A percentile compares a stretch with the other conserved stretches of the same genome.
These are phyloP conservation scores for Chlamydomonas sp. DNA, from an alignment of 139 green algal species.

Conservation along the genomic window DNA sequence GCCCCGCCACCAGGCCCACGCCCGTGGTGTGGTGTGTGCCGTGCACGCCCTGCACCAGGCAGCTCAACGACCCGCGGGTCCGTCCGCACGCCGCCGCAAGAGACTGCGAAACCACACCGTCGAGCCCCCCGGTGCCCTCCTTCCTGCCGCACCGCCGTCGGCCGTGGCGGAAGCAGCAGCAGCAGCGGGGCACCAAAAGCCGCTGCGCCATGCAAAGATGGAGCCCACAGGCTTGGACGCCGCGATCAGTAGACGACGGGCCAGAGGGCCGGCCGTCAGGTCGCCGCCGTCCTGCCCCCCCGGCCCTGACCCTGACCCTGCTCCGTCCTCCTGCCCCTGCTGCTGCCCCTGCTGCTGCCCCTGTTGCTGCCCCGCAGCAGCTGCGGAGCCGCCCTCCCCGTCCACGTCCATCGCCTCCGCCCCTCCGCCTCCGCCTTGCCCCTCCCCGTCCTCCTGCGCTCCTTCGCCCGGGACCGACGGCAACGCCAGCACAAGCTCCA, in stretches of 20 bases:
- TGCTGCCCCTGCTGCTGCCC: neutral
- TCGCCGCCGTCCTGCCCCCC: too few species aligned
- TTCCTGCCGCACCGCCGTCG: neutral
- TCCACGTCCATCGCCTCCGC: neutral
- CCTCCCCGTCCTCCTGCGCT: neutral
- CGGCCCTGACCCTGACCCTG: too few species aligned
- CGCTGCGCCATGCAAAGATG: conserved; percentile 16
- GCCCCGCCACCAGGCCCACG: conserved; percentile 9
- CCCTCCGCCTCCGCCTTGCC: neutral
- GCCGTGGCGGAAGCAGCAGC: neutral
- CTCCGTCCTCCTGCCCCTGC: neutral
- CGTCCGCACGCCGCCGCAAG: neutral
- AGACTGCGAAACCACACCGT: neutral
- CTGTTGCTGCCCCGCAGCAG: neutral
- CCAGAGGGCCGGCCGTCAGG: neutral
- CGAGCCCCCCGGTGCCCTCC: neutral
- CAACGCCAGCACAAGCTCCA: too few species aligned
- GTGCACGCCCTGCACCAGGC: conserved; percentile 2
- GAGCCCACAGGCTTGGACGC: conserved; percentile 15
- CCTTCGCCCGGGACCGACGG: too few species aligned
- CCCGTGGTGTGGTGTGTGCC: conserved; percentile 4
- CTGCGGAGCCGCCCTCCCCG: neutral
- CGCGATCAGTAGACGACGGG: conserved; percentile 10
- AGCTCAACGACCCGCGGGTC: conserved; percentile 9
- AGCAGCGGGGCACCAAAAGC: neutral